Percentiles rank a stretch among this genome's conserved stretches.
Conservation (phyloP, 2,329 filamentous ascomycete species). For the Penicillium paneum region DNA sequence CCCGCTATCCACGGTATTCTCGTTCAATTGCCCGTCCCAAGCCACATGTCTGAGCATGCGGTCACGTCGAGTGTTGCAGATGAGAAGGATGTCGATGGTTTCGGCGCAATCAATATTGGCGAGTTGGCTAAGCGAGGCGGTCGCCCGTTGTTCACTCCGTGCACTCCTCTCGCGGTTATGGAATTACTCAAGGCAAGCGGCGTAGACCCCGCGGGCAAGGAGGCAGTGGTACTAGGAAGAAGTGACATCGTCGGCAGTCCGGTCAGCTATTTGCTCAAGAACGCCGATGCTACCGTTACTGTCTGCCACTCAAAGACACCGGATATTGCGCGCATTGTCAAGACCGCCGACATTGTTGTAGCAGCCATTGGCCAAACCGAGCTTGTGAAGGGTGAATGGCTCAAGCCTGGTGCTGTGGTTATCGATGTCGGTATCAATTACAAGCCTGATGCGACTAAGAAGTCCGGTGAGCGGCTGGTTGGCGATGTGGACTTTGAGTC, state of each 20-base stretch:
- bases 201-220: slow-evolving; percentile 80
- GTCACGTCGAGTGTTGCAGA: slow-evolving; percentile 87
- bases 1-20: slow-evolving; percentile 83
- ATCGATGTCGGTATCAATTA: slow-evolving; percentile 99
- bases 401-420: slow-evolving; percentile 91
- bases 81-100: slow-evolving; percentile 97
- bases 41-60: slow-evolving; percentile 82
- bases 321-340: slow-evolving; percentile 69
- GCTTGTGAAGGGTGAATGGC: slow-evolving; percentile 91
- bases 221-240: slow-evolving; percentile 87
- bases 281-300: slow-evolving; percentile 94
- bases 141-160: slow-evolving; percentile 82
- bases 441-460: slow-evolving; percentile 81
- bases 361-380: slow-evolving; percentile 84
- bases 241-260: slow-evolving; percentile 98
- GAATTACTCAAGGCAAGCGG: slow-evolving; percentile 79
- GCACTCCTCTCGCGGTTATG: slow-evolving; percentile 98
- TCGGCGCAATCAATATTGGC: slow-evolving; percentile 90
- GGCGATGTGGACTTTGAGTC: slow-evolving; percentile 92
- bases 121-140: slow-evolving; percentile 95
- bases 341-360: slow-evolving; percentile 82
- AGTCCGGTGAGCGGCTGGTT: slow-evolving; percentile 86
- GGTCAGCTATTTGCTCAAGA: slow-evolving; percentile 91
- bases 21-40: slow-evolving; percentile 86
- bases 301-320: slow-evolving; percentile 89